A percentile compares a stretch with the other conserved stretches of the same genome.
phyloP scores from a whole-genome alignment of 83 land plant genomes.

The Diphasiastrum complanatum region DNA sequence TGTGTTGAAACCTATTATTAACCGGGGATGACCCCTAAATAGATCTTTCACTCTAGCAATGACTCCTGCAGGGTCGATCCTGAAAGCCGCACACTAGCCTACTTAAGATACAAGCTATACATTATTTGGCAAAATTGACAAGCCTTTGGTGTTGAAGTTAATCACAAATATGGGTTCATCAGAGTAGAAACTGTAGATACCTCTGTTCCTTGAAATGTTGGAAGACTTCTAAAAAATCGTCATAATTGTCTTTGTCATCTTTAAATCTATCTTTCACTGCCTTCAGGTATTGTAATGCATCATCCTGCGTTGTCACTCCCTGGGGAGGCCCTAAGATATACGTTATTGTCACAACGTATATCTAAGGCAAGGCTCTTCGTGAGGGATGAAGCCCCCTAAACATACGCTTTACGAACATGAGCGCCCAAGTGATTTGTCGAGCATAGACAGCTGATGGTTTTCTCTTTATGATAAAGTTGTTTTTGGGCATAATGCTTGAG shows the following conservation, averaged over 20 bases:
- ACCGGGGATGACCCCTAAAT: constrained; percentile 68
- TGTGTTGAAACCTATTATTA: constrained; percentile 83
- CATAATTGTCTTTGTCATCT: constrained; percentile 75
- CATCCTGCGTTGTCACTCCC: constrained; percentile 70
- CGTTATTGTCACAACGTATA: too few relatives aligned
- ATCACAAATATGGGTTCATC: not conserved
- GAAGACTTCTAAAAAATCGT: constrained; percentile 91
- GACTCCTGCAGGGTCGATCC: constrained; percentile 76
- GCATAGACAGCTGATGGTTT: too few relatives aligned
- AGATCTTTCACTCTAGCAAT: constrained; percentile 79
- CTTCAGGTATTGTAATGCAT: constrained; percentile 73
- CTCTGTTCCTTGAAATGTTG: constrained; percentile 82
- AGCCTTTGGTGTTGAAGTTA: not conserved
- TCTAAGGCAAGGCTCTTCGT: too few relatives aligned
- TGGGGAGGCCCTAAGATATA: too few relatives aligned
- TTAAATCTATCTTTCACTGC: constrained; percentile 78
- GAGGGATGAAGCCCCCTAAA: too few relatives aligned
- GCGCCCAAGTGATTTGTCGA: too few relatives aligned
- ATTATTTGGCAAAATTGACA: not conserved
- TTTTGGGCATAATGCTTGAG: too few relatives aligned
- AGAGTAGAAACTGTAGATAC: not conserved
- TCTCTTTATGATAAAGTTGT: too few relatives aligned
- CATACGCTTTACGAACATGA: too few relatives aligned
- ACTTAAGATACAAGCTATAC: not conserved
- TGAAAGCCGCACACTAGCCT: constrained; percentile 15